These are phyloP conservation scores for Apiospora sp. DNA, from an alignment of 2,329 filamentous ascomycete species.

Conservation along the genomic window DNA sequence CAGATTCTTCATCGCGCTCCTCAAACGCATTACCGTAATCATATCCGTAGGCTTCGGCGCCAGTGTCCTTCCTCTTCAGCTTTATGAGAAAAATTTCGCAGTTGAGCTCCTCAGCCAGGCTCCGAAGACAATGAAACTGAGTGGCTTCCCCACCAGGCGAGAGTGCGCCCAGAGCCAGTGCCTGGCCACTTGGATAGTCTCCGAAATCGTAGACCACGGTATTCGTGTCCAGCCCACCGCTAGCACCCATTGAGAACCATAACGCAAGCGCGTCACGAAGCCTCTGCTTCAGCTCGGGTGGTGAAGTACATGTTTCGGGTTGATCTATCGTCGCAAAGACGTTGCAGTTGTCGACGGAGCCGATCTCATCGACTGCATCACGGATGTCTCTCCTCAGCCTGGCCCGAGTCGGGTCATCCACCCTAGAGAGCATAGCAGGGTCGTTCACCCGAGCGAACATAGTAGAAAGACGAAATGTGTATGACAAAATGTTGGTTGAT, in stretches of 20 bases:
- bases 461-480: not conserved
- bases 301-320: constrained; percentile 16
- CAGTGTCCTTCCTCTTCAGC: constrained; percentile 10
- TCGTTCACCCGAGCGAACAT: not conserved
- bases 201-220: constrained; percentile 16
- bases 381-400: not conserved
- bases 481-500: not conserved
- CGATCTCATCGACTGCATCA: constrained; percentile 13
- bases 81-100: constrained; percentile 9
- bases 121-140: not conserved
- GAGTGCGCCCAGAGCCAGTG: not conserved
- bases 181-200: not conserved
- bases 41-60: not conserved
- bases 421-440: too few species aligned
- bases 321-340: not conserved
- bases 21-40: not conserved
- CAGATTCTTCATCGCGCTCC: not conserved
- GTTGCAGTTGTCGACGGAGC: constrained; percentile 16
- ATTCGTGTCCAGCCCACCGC: not conserved
- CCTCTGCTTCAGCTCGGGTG: not conserved
- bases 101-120: not conserved
- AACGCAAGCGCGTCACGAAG: not conserved
- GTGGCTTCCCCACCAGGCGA: not conserved
- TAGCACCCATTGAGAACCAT: not conserved
- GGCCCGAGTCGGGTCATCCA: not conserved